Percentiles rank a stretch among this genome's conserved stretches.
Conservation (phyloP, 768 basidiomycete species). For the Calocera cornea region DNA sequence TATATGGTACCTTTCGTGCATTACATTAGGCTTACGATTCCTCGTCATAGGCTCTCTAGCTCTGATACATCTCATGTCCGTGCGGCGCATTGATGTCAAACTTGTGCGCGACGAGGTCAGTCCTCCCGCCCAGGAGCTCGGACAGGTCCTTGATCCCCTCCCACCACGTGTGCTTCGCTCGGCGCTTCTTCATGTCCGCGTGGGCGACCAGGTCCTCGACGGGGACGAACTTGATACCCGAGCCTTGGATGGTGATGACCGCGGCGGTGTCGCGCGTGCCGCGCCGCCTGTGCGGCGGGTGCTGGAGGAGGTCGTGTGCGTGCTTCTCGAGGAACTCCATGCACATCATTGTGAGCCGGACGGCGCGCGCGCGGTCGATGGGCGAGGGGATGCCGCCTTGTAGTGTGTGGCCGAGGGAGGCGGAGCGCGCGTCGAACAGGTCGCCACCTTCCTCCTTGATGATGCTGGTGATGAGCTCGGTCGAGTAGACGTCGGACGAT, state of each 20-base stretch:
- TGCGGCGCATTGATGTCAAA: neutral
- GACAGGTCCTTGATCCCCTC: slow-evolving; percentile 47
- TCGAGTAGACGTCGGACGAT: slow-evolving; percentile 78
- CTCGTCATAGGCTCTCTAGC: no score
- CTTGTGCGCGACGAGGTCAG: slow-evolving; percentile 7
- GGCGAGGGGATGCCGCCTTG: slow-evolving; percentile 96
- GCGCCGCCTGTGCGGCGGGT: slow-evolving; percentile 37
- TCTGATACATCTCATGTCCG: neutral
- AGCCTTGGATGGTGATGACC: slow-evolving; percentile 82
- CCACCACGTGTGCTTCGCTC: slow-evolving; percentile 78
- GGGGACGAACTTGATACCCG: slow-evolving; percentile 65
- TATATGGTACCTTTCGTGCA: neutral
- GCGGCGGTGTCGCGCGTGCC: slow-evolving; percentile 52
- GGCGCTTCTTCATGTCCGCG: slow-evolving; percentile 81
- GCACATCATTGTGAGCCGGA: slow-evolving; percentile 78
- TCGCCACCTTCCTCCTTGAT: slow-evolving; percentile 85
- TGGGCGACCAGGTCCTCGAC: slow-evolving; percentile 72
- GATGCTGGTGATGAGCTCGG: slow-evolving; percentile 84
- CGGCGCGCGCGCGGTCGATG: slow-evolving; percentile 80
- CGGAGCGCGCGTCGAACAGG: slow-evolving; percentile 87
- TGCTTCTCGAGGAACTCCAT: slow-evolving; percentile 89
- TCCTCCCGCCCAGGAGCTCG: slow-evolving; percentile 46
- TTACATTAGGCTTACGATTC: neutral
- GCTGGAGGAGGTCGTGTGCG: slow-evolving; percentile 29
- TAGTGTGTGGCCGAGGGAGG: slow-evolving; percentile 92